Evolutionary conservation across 2,329 filamentous ascomycete species (phyloP).

Genomic region (Xylaria hypoxylon): DNA sequence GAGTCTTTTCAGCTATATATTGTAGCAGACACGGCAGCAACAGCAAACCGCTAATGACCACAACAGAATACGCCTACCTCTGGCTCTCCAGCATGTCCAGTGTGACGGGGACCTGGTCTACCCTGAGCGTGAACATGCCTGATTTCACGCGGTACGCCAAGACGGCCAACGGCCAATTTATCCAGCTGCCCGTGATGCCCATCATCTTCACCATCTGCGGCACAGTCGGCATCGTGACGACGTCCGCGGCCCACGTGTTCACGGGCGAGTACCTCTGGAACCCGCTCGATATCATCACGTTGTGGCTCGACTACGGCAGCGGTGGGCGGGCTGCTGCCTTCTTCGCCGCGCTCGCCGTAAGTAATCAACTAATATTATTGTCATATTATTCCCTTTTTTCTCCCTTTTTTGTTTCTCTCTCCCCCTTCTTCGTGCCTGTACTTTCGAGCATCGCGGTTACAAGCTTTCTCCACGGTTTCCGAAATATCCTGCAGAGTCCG

Average conservation of each 20-base stretch:
- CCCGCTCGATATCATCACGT: slow-evolving; percentile 58
- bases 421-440: too few relatives aligned
- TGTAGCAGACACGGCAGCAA: background rate
- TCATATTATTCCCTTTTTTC: too few relatives aligned
- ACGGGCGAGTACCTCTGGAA: slow-evolving; percentile 65
- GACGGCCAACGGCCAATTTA: slow-evolving; percentile 53
- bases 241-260: slow-evolving; percentile 64
- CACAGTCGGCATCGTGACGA: slow-evolving; percentile 67
- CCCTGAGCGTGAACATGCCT: slow-evolving; percentile 61
- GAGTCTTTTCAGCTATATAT: too few relatives aligned
- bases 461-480: background rate
- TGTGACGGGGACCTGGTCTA: slow-evolving; percentile 59
- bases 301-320: slow-evolving; percentile 58
- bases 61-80: slow-evolving; percentile 62
- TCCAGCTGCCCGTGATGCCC: slow-evolving; percentile 59
- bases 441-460: background rate
- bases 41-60: background rate
- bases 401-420: too few relatives aligned
- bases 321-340: slow-evolving; percentile 58
- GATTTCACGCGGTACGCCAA: slow-evolving; percentile 64
- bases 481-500: background rate
- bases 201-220: slow-evolving; percentile 62
- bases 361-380: background rate
- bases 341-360: slow-evolving; percentile 59
- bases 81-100: slow-evolving; percentile 59